Base-by-base conservation (phyloP, 2,329 filamentous ascomycete genomes). In the Ceratocystis alfenasii region DNA sequence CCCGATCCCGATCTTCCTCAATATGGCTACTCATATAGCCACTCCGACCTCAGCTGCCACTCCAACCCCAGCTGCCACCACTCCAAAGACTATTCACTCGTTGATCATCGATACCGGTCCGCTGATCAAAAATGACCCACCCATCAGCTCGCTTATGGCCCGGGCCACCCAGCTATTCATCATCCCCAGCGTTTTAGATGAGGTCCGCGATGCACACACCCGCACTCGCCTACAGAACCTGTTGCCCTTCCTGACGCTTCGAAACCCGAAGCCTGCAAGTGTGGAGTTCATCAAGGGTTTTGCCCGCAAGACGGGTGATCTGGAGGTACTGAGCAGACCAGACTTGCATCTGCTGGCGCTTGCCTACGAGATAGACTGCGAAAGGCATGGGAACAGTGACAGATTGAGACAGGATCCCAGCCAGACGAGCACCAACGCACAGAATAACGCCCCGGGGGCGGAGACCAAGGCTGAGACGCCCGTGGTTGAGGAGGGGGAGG, bases 311-410 rank as follows among this genome's bases (percentile, higher is more conserved):
- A 97, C 94, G 0, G 94, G 94, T 65, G 94, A 99, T 74, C 81
- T 92, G 69, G 84, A 88, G 10, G 93, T 96, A 0, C 78, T 99
- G 67, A 96, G 92, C 76, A 85, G 83, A 73, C 88, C 91, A 1
- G 94, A 99, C 84, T 79, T 97, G 68, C 88, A 95, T 70, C 82
- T 99, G 50, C 79, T 97, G 72, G 94, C 93, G 7, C 78, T 99
- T 66, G 88, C 90, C 0, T 97, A 97, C 74, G 94, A 99, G 74
- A 74, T 97, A n/a, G 93, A 97, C 72, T 88, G 89, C 71, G 92
- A 97, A 78, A 80, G 87, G 67, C 95, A 95, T 73, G 85, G 86
- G n/a, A 36, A n/a, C 60, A 60, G 65, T 62, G 59, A 67, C 33
- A 53, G 66, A 68, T 33, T 41, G 63, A 30, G 65, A 59, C 60